Percentiles rank a stretch among this genome's conserved stretches.
phyloP scores from a whole-genome alignment of 1,139 yeast genomes.

The Arxiozyma heterogenica region DNA sequence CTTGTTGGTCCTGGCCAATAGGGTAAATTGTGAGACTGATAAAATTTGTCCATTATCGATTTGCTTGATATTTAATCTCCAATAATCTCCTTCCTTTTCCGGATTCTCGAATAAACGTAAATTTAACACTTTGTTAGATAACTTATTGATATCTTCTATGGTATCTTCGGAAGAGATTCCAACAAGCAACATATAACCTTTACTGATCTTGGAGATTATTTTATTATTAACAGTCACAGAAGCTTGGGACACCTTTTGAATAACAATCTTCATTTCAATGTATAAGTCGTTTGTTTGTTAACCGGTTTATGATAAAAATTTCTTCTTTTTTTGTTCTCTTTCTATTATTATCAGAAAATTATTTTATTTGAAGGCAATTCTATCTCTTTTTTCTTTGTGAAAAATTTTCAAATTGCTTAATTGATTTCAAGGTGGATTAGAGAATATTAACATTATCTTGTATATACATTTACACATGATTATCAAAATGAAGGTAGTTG shows the following conservation, averaged over 20 bases:
- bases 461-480: too few relatives aligned
- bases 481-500: too few relatives aligned
- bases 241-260: constrained; percentile 80
- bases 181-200: constrained; percentile 71
- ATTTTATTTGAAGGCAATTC: too few relatives aligned
- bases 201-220: constrained; percentile 11
- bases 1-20: constrained; percentile 72
- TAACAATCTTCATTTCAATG: constrained; percentile 64
- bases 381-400: too few relatives aligned
- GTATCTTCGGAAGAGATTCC: constrained; percentile 79
- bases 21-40: constrained; percentile 82
- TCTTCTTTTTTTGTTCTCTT: not conserved
- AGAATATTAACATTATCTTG: too few relatives aligned
- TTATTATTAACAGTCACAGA: constrained; percentile 66
- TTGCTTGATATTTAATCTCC: constrained; percentile 52
- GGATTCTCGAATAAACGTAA: constrained; percentile 65
- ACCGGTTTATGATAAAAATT: too few relatives aligned
- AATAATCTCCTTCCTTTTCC: constrained; percentile 37
- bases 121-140: constrained; percentile 57
- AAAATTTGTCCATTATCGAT: constrained; percentile 45
- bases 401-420: too few relatives aligned
- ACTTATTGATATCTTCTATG: constrained; percentile 54
- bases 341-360: not conserved
- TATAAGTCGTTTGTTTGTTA: too few relatives aligned
- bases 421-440: too few relatives aligned